These are phyloP conservation scores for Jaltomata sinuosa DNA, from an alignment of 257 asterid species.

Conservation along the genomic window DNA sequence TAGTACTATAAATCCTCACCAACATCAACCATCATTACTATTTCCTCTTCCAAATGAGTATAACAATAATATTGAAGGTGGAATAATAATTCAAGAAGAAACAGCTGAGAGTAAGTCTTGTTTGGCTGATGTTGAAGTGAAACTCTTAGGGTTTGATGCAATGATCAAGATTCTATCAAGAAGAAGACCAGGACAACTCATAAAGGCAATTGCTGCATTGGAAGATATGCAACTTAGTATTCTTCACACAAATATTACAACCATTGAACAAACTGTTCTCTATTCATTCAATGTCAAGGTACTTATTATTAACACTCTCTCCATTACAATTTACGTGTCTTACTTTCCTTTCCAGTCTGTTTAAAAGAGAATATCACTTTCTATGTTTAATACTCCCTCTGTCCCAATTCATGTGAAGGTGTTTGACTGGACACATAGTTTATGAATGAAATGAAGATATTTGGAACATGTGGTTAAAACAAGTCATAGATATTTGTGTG, in stretches of 20 bases:
- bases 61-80: constrained; percentile 21
- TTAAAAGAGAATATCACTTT: neutral
- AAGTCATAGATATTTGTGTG: neutral
- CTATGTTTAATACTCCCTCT: neutral
- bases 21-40: constrained; percentile 28
- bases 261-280: constrained; percentile 92
- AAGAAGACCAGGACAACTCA: constrained; percentile 69
- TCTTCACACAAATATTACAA: constrained; percentile 83
- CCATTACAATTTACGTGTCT: neutral
- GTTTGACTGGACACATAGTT: neutral
- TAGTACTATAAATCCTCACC: constrained; percentile 1
- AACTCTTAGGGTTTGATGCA: constrained; percentile 76
- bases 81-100: constrained; percentile 53
- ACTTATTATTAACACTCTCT: neutral
- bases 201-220: constrained; percentile 69
- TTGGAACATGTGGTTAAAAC: neutral
- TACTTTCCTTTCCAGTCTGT: neutral
- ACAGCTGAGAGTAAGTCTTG: constrained; percentile 80
- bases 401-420: neutral
- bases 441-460: neutral
- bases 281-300: constrained; percentile 96
- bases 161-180: constrained; percentile 74
- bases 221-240: constrained; percentile 85
- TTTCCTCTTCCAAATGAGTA: constrained; percentile 32
- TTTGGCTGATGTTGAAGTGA: constrained; percentile 85